Base-by-base conservation (phyloP, 108 stramenopile species). In the Mediolabrus comicus region DNA sequence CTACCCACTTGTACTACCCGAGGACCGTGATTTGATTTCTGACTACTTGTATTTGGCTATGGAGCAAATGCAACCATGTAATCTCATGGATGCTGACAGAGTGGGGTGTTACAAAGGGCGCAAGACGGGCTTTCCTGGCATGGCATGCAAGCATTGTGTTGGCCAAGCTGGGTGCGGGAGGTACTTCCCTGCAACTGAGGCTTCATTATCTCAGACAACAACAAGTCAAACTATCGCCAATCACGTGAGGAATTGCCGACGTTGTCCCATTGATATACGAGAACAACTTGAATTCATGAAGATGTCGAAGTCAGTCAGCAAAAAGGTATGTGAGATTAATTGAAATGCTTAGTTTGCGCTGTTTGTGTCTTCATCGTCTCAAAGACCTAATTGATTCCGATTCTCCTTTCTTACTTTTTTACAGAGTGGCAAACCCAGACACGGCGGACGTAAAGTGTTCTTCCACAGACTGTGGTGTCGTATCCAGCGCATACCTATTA, bases 391-490 rank as follows among this genome's bases (percentile, higher is more conserved):
- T n/a, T n/a, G n/a, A n/a, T n/a, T 3, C 19, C 22, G 22, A 49
- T 24, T 0, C 22, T 49, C 7, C 0, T 49, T 17, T 0, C 46
- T 49, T 24, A 49, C 17, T 32, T 28, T 0, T 8, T 33, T 57
- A n/a, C 17, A 89, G 65, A 83, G 84, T 13, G 89, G 90, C 62
- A 91, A 90, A 64, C 93, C 93, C 12, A 90, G 87, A 51, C 93
- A 95, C 57, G 93, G 93, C 34, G 93, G 93, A 12, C 77, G 93
- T 8, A 95, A 95, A 65, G 90, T 95, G 0, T 95, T 95, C 80
- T 95, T 95, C 72, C 89, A 88, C 58, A 87, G 93, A 17, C 62
- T 95, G 25, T 95, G 93, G 93, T 92, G 90, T 62, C 77, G 93
- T 36, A 91, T 95, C 54, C 93, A 95, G 62, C 72, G 81, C 14